These are phyloP conservation scores for Coemansia sp. DNA, from an alignment of 192 early-diverging fungal species.

Conservation along the genomic window DNA sequence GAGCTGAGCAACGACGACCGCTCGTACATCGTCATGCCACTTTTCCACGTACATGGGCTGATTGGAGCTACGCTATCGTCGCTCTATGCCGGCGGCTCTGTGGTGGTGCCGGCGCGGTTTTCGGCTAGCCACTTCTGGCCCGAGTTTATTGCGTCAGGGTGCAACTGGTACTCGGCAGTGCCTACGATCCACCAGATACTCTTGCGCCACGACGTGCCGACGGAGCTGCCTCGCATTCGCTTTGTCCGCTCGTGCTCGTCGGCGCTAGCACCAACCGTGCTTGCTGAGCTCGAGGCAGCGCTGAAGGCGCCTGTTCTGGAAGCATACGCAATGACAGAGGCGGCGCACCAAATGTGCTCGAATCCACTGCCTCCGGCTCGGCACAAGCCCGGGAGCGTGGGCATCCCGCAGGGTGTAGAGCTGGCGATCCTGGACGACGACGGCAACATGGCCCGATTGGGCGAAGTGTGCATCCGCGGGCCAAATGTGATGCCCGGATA, in stretches of 20 bases:
- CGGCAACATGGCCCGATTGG: slow-evolving; percentile 37
- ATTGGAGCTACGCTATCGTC: slow-evolving; percentile 71
- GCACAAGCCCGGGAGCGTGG: slow-evolving; percentile 79
- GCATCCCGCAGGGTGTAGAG: slow-evolving; percentile 72
- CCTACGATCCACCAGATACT: slow-evolving; percentile 87
- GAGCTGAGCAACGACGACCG: slow-evolving; percentile 57
- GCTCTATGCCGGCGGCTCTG: slow-evolving; percentile 65
- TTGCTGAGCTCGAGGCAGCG: slow-evolving; percentile 61
- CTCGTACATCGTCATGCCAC: slow-evolving; percentile 77
- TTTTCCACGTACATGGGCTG: slow-evolving; percentile 85
- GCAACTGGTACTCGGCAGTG: slow-evolving; percentile 74
- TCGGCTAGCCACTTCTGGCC: slow-evolving; percentile 72
- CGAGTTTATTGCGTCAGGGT: slow-evolving; percentile 59
- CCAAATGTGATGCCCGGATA: slow-evolving; percentile 77
- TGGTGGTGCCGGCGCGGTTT: slow-evolving; percentile 69
- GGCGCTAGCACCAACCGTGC: slow-evolving; percentile 65
- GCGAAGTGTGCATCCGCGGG: slow-evolving; percentile 85
- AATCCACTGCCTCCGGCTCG: slow-evolving; percentile 66
- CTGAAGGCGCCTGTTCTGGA: slow-evolving; percentile 74
- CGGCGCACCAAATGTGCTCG: slow-evolving; percentile 84
- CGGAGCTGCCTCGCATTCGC: slow-evolving; percentile 52
- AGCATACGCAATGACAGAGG: slow-evolving; percentile 87
- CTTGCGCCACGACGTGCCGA: slow-evolving; percentile 47
- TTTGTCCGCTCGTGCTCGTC: slow-evolving; percentile 83
- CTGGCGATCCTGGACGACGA: slow-evolving; percentile 61